A percentile compares a stretch with the other conserved stretches of the same genome.
Evolutionary conservation across 2,329 filamentous ascomycete genomes (phyloP).

Genomic region (Xylaria digitata): DNA sequence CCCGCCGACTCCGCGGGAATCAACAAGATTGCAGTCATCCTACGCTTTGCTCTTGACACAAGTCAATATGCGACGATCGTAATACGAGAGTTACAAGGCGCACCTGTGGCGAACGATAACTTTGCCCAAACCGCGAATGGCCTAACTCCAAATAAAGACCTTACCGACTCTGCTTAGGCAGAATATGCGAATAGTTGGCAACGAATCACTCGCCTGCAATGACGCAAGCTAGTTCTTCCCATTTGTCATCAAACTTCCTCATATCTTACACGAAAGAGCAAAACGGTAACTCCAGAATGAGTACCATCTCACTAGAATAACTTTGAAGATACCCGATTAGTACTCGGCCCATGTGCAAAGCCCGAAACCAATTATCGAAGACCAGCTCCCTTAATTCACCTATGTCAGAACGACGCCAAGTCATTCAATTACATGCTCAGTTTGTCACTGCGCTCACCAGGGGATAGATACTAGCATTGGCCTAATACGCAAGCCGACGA

Average conservation of each 20-base stretch:
- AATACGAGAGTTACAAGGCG: slow-evolving; percentile 50
- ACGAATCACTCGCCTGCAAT: neutral
- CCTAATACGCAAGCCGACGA: neutral
- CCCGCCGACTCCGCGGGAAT: slow-evolving; percentile 30
- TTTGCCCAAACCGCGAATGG: slow-evolving; percentile 2
- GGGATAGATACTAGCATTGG: neutral
- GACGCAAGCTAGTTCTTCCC: neutral
- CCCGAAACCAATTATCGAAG: neutral
- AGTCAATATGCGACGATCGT: slow-evolving; percentile 53
- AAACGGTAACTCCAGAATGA: neutral
- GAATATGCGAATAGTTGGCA: neutral
- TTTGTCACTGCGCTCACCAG: neutral
- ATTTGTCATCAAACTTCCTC: neutral
- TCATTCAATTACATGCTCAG: neutral
- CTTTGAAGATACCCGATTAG: neutral
- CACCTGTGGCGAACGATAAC: slow-evolving; percentile 15
- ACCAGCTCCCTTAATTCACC: neutral
- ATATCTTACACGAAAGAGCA: neutral
- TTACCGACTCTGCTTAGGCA: slow-evolving; percentile 10
- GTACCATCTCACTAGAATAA: neutral
- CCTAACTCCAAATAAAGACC: slow-evolving; percentile 1
- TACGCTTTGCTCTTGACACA: slow-evolving; percentile 49
- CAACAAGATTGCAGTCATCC: slow-evolving; percentile 51
- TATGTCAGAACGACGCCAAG: neutral
- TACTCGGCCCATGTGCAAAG: too few relatives aligned